Evolutionary conservation across 805 yeast species (phyloP).

Genomic region (Ogataea thermomethanolica): DNA sequence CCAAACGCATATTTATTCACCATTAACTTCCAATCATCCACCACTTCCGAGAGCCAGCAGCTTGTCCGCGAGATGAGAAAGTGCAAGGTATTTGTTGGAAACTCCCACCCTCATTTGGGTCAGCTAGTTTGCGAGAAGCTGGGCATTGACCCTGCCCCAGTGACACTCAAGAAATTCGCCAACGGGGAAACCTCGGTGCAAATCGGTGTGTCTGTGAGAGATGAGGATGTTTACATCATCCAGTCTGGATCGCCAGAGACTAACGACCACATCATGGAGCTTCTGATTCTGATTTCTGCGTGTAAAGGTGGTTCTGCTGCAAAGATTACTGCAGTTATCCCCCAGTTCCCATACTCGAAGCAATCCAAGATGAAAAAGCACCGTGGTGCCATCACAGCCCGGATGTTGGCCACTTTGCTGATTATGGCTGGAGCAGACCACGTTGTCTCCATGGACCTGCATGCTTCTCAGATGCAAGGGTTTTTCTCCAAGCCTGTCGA

Average conservation of each 20-base stretch:
- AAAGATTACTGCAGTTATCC: constrained; percentile 93
- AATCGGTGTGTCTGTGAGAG: constrained; percentile 91
- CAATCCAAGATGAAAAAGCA: constrained; percentile 98
- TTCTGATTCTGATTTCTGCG: constrained; percentile 87
- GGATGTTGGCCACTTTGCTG: constrained; percentile 92
- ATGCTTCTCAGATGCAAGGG: constrained; percentile 99
- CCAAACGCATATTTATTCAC: constrained; percentile 5
- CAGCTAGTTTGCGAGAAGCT: constrained; percentile 81
- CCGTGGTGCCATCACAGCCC: constrained; percentile 97
- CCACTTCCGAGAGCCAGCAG: neutral
- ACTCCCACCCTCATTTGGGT: constrained; percentile 95
- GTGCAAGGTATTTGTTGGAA: constrained; percentile 95
- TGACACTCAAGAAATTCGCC: constrained; percentile 85
- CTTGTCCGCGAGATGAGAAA: constrained; percentile 65
- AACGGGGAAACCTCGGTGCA: constrained; percentile 98
- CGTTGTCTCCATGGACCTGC: constrained; percentile 94
- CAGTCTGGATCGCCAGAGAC: constrained; percentile 85
- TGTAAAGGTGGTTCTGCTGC: constrained; percentile 98
- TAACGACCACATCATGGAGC: constrained; percentile 96
- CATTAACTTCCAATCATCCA: constrained; percentile 1
- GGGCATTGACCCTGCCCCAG: constrained; percentile 93
- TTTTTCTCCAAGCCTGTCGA: constrained; percentile 97
- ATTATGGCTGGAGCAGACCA: constrained; percentile 99
- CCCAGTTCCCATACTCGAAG: constrained; percentile 95
- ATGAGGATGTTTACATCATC: constrained; percentile 92